Conservation (phyloP, 257 asterid species). For the Fraxinus cuspidata region DNA sequence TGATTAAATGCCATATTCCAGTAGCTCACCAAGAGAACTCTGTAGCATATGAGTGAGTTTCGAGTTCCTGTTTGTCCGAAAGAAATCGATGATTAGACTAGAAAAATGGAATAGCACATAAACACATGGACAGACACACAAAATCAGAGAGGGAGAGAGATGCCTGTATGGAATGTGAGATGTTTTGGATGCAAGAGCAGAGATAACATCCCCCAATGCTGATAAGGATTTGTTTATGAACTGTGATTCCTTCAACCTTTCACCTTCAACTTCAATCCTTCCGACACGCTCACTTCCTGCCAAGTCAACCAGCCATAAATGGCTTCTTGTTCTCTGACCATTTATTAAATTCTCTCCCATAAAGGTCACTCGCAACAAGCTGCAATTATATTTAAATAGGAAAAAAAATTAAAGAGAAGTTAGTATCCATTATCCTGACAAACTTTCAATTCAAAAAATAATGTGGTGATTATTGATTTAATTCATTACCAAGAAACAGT, state of each 20-base stretch:
- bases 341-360: conserved; percentile 71
- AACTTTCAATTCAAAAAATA: background rate
- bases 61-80: conserved; percentile 70
- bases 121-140: background rate
- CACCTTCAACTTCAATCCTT: conserved; percentile 92
- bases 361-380: conserved; percentile 90
- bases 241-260: conserved; percentile 90
- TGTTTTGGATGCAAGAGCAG: conserved; percentile 89
- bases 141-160: conserved; percentile 21
- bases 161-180: conserved; percentile 84
- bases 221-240: conserved; percentile 90
- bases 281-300: conserved; percentile 99
- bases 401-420: background rate
- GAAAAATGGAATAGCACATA: conserved; percentile 13
- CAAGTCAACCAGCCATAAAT: conserved; percentile 95
- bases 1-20: too few relatives aligned
- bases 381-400: conserved; percentile 28
- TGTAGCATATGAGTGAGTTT: conserved; percentile 98
- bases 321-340: conserved; percentile 87
- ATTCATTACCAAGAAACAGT: conserved; percentile 1
- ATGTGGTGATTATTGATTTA: background rate
- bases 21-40: conserved; percentile 77
- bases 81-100: conserved; percentile 24
- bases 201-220: conserved; percentile 92
- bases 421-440: conserved; percentile 5